A percentile compares a stretch with the other conserved stretches of the same genome.
phyloP scores from a whole-genome alignment of 345 rosid genomes.

The Microcos paniculata region DNA sequence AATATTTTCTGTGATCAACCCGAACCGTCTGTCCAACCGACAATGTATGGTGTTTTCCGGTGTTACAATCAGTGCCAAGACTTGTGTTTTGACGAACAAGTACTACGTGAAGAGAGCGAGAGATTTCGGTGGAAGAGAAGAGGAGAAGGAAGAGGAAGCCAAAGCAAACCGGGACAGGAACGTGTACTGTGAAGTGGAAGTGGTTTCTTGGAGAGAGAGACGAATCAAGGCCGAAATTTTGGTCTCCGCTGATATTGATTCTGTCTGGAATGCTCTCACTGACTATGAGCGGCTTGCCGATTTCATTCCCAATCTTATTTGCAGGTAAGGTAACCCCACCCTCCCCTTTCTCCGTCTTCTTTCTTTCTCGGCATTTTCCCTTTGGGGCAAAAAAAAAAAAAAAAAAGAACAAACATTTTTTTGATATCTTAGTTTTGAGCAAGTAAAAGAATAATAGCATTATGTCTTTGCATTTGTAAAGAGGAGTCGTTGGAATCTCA shows the following conservation, averaged over 20 bases:
- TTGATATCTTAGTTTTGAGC: background rate
- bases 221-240: slow-evolving; percentile 63
- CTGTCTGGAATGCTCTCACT: slow-evolving; percentile 86
- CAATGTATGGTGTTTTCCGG: background rate
- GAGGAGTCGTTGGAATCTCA: background rate
- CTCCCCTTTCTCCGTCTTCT: background rate
- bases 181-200: slow-evolving; percentile 77
- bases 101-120: slow-evolving; percentile 13
- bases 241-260: slow-evolving; percentile 61
- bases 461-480: background rate
- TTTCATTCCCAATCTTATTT: slow-evolving; percentile 83
- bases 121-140: slow-evolving; percentile 29
- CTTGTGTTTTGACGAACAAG: background rate
- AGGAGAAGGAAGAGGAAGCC: slow-evolving; percentile 40
- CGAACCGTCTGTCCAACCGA: background rate
- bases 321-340: slow-evolving; percentile 40
- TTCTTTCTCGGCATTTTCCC: background rate
- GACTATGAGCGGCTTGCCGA: slow-evolving; percentile 96
- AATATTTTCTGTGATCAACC: background rate
- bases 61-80: background rate
- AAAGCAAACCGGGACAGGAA: slow-evolving; percentile 30
- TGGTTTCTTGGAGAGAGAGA: slow-evolving; percentile 91
- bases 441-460: background rate
- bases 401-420: background rate
- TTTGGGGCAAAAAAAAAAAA: background rate